A percentile compares a stretch with the other conserved stretches of the same genome.
phyloP scores from a whole-genome alignment of 139 green algal genomes.

The Zygnema cylindricum region DNA sequence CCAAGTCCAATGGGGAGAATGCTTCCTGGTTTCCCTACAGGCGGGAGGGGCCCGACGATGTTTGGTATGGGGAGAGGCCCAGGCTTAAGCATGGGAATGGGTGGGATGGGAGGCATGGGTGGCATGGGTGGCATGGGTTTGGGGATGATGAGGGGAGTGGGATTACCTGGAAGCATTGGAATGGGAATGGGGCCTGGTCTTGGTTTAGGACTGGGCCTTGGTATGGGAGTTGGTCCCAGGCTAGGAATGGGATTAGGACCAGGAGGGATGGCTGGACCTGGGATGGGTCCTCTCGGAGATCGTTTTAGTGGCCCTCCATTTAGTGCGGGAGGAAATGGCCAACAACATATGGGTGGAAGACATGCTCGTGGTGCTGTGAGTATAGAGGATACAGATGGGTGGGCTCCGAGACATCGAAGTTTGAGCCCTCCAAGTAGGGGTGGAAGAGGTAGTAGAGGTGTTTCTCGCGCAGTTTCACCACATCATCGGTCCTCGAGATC shows the following conservation, averaged over 20 bases:
- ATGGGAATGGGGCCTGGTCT: neutral
- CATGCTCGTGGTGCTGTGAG: neutral
- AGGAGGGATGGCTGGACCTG: neutral
- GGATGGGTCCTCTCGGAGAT: neutral
- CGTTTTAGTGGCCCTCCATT: slow-evolving; percentile 8
- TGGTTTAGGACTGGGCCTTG: slow-evolving; percentile 2
- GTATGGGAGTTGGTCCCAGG: slow-evolving; percentile 2
- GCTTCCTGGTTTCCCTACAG: neutral
- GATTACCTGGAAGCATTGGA: neutral
- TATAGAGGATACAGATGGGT: neutral
- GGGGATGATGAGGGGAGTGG: slow-evolving; percentile 15
- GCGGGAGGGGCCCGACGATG: neutral
- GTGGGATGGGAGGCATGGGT: too few species aligned
- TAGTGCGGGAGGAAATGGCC: neutral
- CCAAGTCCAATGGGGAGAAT: neutral
- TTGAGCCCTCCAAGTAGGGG: neutral
- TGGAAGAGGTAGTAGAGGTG: neutral
- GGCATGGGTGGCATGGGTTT: neutral
- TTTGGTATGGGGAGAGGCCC: slow-evolving; percentile 23
- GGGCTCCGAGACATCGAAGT: neutral
- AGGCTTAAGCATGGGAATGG: neutral
- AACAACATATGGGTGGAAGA: neutral
- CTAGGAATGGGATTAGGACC: slow-evolving; percentile 14
- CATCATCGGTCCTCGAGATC: neutral
- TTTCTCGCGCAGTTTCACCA: neutral